A percentile compares a stretch with the other conserved stretches of the same genome.
phyloP scores from a whole-genome alignment of 148 eudicot genomes.

The Salicornia ramosissima region DNA sequence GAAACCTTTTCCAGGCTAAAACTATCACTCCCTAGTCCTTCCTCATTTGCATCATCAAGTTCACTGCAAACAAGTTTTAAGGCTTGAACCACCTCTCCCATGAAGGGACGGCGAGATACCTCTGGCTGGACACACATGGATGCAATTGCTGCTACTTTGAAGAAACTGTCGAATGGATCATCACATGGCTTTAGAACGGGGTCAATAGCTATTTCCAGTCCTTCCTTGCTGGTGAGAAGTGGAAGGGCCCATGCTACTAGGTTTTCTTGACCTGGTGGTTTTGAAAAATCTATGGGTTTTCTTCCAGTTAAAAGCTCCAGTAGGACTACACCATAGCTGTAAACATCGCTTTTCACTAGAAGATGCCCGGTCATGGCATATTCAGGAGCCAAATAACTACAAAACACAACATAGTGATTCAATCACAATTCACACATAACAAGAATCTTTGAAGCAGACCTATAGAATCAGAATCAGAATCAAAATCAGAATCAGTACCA shows the following conservation, averaged over 20 bases:
- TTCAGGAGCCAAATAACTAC: slow-evolving; percentile 89
- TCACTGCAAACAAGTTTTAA: slow-evolving; percentile 79
- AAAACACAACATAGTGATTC: slow-evolving; percentile 1
- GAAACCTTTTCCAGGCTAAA: slow-evolving; percentile 34
- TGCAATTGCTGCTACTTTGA: slow-evolving; percentile 81
- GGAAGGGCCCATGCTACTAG: slow-evolving; percentile 90
- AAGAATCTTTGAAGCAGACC: not conserved
- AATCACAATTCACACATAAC: not conserved
- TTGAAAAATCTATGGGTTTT: slow-evolving; percentile 85
- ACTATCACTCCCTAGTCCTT: slow-evolving; percentile 24
- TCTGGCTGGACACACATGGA: slow-evolving; percentile 98
- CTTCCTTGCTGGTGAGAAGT: slow-evolving; percentile 55
- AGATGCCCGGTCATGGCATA: slow-evolving; percentile 97
- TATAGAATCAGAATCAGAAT: not conserved
- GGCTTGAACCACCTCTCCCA: slow-evolving; percentile 98
- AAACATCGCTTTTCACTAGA: slow-evolving; percentile 89
- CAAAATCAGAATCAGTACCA: not conserved
- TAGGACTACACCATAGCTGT: slow-evolving; percentile 98
- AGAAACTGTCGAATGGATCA: slow-evolving; percentile 43
- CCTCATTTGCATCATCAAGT: slow-evolving; percentile 53
- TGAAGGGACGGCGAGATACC: slow-evolving; percentile 86
- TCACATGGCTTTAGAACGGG: slow-evolving; percentile 33
- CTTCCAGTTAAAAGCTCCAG: slow-evolving; percentile 93
- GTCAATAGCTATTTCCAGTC: slow-evolving; percentile 53
- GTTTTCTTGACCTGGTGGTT: slow-evolving; percentile 88